Evolutionary conservation across 164 flowering plant species (phyloP), one percentile per base, ranked within the genome.

Genomic region (Annona cherimola): DNA sequence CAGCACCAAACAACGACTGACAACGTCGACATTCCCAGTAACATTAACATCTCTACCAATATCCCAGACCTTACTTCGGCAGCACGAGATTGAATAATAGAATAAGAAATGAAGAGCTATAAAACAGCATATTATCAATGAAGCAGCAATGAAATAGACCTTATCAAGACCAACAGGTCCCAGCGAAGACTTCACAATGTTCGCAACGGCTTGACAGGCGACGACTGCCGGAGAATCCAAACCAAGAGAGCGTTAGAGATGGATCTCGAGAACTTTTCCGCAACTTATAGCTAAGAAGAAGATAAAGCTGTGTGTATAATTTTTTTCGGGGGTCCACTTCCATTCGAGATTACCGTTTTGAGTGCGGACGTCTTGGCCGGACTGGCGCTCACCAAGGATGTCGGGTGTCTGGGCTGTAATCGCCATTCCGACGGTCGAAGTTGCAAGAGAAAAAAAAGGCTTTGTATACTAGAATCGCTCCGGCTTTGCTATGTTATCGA

Each of bases 131-230:
- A 7, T 8, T 3, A 61, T 61, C 63, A n/a, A 61, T 18, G 4
- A n/a, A 41, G 19, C 5, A 40, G 18, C 42, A 12, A 40, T 8
- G 5, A 2, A 44, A 6, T 4, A 40, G 73, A 90, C 98, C 97
- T 93, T 96, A 83, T 96, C 99, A 41, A 92, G 91, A 4, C 99
- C 99, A 66, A 93, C 98, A 2, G 98, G 99, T 40, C 99, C 98
- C 8, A 93, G 89, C 0, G 99, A 93, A 4, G 98, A 84, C 76
- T 93, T 93, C 1, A 93, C 98, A 11, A 96, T 92, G 73, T 96
- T 92, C 2, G 97, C 91, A 14, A 96, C 86, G 0, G 98, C 94
- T 79, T 87, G 96, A 73, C 98, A 93, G 0, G 97, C 97, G 77
- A 83, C 77, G 42, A 96, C 99, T 96, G 85, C 79, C n/a, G 42